Conservation (phyloP, 352 stramenopile genomes). For the Globisporangium emineosum region DNA sequence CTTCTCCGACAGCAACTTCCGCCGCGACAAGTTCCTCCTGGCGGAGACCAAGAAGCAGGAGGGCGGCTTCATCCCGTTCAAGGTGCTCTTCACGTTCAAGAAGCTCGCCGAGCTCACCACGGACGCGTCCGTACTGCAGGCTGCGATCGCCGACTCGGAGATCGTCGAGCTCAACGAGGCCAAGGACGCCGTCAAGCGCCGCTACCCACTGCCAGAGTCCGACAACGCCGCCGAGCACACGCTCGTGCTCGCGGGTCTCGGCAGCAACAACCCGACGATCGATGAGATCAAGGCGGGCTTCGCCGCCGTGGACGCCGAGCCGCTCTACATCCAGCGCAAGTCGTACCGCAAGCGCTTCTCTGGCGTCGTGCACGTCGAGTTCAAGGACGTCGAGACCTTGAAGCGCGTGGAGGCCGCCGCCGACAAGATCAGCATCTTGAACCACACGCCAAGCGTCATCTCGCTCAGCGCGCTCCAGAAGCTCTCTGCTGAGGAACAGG, state of each 20-base stretch:
- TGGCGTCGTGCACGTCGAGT: constrained; percentile 72
- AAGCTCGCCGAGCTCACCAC: constrained; percentile 85
- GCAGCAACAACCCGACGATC: constrained; percentile 56
- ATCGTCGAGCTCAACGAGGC: constrained; percentile 78
- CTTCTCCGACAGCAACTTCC: constrained; percentile 92
- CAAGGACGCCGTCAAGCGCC: constrained; percentile 75
- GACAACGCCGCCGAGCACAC: constrained; percentile 66
- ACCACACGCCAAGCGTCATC: constrained; percentile 53
- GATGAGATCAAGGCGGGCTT: constrained; percentile 79
- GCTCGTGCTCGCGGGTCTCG: constrained; percentile 70
- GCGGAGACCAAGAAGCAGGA: constrained; percentile 82
- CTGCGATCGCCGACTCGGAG: constrained; percentile 69
- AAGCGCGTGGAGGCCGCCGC: constrained; percentile 46
- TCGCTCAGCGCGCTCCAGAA: constrained; percentile 51
- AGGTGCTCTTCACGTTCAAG: constrained; percentile 90
- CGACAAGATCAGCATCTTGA: constrained; percentile 58
- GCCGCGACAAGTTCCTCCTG: constrained; percentile 87
- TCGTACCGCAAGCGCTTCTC: constrained; percentile 68
- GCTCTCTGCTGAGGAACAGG: constrained; percentile 65
- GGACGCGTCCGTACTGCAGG: constrained; percentile 61
- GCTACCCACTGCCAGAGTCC: constrained; percentile 54
- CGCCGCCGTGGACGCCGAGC: constrained; percentile 47
- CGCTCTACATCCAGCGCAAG: constrained; percentile 74
- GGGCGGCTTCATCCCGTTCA: constrained; percentile 83
- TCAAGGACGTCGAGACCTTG: constrained; percentile 55